phyloP scores from a whole-genome alignment of 1,139 yeast species.

The Debaryomycetaceae sp. region DNA sequence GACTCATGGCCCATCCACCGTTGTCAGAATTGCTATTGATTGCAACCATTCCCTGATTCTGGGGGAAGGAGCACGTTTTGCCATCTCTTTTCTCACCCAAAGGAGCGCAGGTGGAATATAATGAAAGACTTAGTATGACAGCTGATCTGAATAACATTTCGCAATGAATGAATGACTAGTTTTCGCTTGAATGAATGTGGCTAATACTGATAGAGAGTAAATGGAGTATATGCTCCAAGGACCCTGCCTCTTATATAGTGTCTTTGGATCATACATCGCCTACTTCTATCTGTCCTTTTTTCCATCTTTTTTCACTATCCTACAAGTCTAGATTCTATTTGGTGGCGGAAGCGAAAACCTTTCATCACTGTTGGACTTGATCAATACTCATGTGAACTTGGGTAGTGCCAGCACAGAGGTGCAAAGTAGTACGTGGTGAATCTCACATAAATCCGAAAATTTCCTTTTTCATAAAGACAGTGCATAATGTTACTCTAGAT shows the following conservation, averaged over 20 bases:
- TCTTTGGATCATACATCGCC: background rate
- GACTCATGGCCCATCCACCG: conserved; percentile 88
- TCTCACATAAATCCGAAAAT: background rate
- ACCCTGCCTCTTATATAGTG: background rate
- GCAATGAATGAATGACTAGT: conserved; percentile 5
- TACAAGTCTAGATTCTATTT: background rate
- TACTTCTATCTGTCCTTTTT: background rate
- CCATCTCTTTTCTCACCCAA: conserved; percentile 26
- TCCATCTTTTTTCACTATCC: background rate
- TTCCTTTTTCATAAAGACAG: background rate
- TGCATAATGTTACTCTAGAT: background rate
- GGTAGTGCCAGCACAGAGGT: too few species aligned
- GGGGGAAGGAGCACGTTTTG: conserved; percentile 63
- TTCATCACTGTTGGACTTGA: background rate
- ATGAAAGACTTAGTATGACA: background rate
- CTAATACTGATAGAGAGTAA: conserved; percentile 1
- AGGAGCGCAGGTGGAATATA: conserved; percentile 16
- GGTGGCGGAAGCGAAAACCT: background rate
- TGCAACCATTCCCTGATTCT: conserved; percentile 60
- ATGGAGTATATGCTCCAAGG: background rate
- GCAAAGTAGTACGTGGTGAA: too few species aligned
- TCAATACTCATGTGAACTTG: too few species aligned
- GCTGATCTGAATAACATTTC: conserved; percentile 15
- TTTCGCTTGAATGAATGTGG: conserved; percentile 2
- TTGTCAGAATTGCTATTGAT: conserved; percentile 57